Evolutionary conservation across 139 green algal species (phyloP), one percentile per base, ranked within the genome.

Genomic region (Coccomyxa sp.): DNA sequence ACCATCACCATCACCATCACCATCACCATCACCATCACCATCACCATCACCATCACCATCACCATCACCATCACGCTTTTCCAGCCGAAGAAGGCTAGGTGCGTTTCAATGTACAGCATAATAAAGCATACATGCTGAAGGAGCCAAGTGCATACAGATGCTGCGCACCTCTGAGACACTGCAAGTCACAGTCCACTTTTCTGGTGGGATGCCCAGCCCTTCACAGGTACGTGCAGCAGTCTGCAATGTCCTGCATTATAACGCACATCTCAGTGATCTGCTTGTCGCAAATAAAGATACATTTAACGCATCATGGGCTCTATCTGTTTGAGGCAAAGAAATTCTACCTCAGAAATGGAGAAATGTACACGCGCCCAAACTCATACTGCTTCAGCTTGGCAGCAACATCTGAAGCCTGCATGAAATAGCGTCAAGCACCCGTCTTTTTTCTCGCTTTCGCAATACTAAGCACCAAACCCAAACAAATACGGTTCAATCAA

Each of bases 381-480:
- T 85, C 58, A 78, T 58, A 85, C 30, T 81, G 16, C 38, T 82
- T 85, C 30, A 85, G 23, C 31, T 78, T 51, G 30, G 31, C 82
- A 51, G 82, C 82, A 25, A 81, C 82, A 23, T 38, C 75, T 16
- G 25, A 38, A 13, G 82, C 82, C 82, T 85, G 82, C 57, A 74
- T 38, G 13, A 0, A 75, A 32, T 32, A 45, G 21, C 77, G 38
- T 32, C 38, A 67, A 79, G 57, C 38, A 51, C 38, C 38, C 3
- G 38, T 7, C 38, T 51, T 51, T 15, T 51, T n/a, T n/a, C n/a
- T n/a, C n/a, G n/a, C n/a, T n/a, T n/a, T n/a, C n/a, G n/a, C n/a
- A n/a, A n/a, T n/a, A n/a, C n/a, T 51, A 51, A 51, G 38, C 38
- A 51, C 38, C 38, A 7, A 7, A 51, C 7, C 3, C 38, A 51